These are phyloP conservation scores for Alternaria solani DNA, from an alignment of 2,329 filamentous ascomycete genomes.

Conservation along the genomic window DNA sequence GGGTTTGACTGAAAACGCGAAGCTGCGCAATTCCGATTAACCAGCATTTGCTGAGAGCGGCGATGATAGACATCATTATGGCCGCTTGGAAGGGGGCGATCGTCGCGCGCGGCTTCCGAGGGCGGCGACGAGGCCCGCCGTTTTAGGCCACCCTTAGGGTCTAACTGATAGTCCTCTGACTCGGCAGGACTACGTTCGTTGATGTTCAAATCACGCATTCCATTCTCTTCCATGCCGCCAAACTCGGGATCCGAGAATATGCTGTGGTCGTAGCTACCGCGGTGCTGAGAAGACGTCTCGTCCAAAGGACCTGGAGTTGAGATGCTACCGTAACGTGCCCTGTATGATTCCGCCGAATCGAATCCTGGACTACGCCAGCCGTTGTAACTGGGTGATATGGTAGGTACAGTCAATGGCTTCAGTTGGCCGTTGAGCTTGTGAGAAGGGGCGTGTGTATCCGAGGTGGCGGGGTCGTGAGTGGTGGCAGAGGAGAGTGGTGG, in stretches of 20 bases:
- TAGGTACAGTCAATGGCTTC: conserved; percentile 56
- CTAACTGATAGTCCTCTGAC: conserved; percentile 54
- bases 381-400: conserved; percentile 54
- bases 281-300: conserved; percentile 62
- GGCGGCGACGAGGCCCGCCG: conserved; percentile 71
- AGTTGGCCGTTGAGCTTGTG: conserved; percentile 55
- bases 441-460: conserved; percentile 48
- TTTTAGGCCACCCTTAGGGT: conserved; percentile 65
- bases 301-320: conserved; percentile 58
- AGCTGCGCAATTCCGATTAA: conserved; percentile 62
- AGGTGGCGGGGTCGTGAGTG: conserved; percentile 45
- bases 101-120: conserved; percentile 60
- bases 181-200: conserved; percentile 61
- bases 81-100: conserved; percentile 54
- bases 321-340: conserved; percentile 58
- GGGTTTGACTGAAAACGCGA: conserved; percentile 64
- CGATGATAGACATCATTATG: conserved; percentile 62
- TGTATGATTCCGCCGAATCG: conserved; percentile 44
- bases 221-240: conserved; percentile 60
- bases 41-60: conserved; percentile 63
- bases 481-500: conserved; percentile 41
- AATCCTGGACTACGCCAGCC: conserved; percentile 55
- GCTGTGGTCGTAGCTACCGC: conserved; percentile 69
- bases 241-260: conserved; percentile 61
- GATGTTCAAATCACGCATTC: conserved; percentile 61